These are phyloP conservation scores for Adansonia grandidieri DNA, from an alignment of 441 rosid genomes.

Conservation along the genomic window DNA sequence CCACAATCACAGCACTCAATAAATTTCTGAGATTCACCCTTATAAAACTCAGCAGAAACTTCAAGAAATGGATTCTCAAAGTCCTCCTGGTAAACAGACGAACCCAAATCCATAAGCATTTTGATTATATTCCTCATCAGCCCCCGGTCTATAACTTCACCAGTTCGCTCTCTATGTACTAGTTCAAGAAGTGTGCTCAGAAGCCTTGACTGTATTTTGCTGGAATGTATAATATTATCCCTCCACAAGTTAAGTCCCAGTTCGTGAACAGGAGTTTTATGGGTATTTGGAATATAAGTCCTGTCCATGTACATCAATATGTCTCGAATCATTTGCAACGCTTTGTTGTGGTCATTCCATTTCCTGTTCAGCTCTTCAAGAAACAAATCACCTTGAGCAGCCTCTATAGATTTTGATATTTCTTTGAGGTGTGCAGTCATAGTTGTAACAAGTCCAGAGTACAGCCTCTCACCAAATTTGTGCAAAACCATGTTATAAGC, in stretches of 20 bases:
- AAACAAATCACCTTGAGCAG: slow-evolving; percentile 89
- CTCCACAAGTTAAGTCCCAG: slow-evolving; percentile 94
- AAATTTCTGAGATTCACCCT: slow-evolving; percentile 86
- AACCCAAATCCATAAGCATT: slow-evolving; percentile 95
- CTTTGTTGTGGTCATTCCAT: slow-evolving; percentile 98
- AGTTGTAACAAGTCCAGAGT: slow-evolving; percentile 74
- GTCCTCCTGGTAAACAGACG: slow-evolving; percentile 88
- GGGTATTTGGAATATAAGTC: slow-evolving; percentile 79
- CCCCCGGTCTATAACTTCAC: slow-evolving; percentile 94
- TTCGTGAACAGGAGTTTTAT: slow-evolving; percentile 88
- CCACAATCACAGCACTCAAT: slow-evolving; percentile 93
- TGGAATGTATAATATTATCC: slow-evolving; percentile 74
- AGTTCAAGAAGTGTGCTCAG: slow-evolving; percentile 82
- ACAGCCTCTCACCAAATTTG: slow-evolving; percentile 92
- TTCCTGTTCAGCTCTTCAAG: slow-evolving; percentile 91
- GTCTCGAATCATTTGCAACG: slow-evolving; percentile 95
- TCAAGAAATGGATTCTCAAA: slow-evolving; percentile 94
- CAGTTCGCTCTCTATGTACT: slow-evolving; percentile 82
- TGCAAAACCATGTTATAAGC: slow-evolving; percentile 99
- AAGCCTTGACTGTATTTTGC: slow-evolving; percentile 79
- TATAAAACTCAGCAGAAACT: slow-evolving; percentile 88
- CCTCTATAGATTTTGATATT: slow-evolving; percentile 80
- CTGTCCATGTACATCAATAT: slow-evolving; percentile 99
- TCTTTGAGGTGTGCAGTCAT: slow-evolving; percentile 94
- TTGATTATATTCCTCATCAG: slow-evolving; percentile 85